Percentiles rank a stretch among this genome's conserved stretches.
Evolutionary conservation across 768 basidiomycete genomes (phyloP).

Genomic region (Psilocybe subaeruginosa): DNA sequence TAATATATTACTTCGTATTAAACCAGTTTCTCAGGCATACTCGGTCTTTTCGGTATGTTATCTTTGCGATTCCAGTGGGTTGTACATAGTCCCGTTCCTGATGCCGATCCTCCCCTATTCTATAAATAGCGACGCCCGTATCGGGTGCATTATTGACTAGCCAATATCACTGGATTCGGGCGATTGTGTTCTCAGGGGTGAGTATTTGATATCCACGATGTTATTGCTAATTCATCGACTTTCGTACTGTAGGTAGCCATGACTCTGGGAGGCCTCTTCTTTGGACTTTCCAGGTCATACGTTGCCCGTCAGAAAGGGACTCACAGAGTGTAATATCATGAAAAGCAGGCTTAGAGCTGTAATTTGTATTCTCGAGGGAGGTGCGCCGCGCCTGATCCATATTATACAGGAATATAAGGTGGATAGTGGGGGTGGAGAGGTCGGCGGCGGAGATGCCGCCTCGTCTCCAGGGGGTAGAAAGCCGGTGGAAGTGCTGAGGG

Average conservation of each 20-base stretch:
- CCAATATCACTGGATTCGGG: conserved; percentile 45
- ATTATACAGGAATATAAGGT: too few species aligned
- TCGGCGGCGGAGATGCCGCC: too few species aligned
- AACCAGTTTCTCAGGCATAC: conserved; percentile 18
- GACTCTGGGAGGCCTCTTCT: conserved; percentile 22
- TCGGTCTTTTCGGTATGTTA: conserved; percentile 39
- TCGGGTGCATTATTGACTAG: conserved; percentile 52
- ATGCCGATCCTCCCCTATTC: not conserved
- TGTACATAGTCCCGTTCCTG: too few species aligned
- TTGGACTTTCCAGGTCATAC: conserved; percentile 23
- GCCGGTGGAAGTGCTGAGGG: too few species aligned
- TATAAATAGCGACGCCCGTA: conserved; percentile 44
- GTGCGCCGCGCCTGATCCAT: too few species aligned
- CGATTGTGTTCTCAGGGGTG: conserved; percentile 43
- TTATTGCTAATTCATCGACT: not conserved
- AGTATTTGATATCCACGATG: conserved; percentile 4
- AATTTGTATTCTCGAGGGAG: too few species aligned
- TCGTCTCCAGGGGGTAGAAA: too few species aligned
- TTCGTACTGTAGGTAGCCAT: conserved; percentile 15
- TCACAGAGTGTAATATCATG: conserved; percentile 22
- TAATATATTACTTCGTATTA: not conserved
- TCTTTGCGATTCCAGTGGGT: too few species aligned
- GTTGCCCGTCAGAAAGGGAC: conserved; percentile 25
- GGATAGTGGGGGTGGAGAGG: too few species aligned
- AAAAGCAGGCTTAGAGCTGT: too few species aligned